Percentiles rank a stretch among this genome's conserved stretches.
phyloP scores from a whole-genome alignment of 2,329 filamentous ascomycete genomes.

The Lasiodiplodia hormozganensis region DNA sequence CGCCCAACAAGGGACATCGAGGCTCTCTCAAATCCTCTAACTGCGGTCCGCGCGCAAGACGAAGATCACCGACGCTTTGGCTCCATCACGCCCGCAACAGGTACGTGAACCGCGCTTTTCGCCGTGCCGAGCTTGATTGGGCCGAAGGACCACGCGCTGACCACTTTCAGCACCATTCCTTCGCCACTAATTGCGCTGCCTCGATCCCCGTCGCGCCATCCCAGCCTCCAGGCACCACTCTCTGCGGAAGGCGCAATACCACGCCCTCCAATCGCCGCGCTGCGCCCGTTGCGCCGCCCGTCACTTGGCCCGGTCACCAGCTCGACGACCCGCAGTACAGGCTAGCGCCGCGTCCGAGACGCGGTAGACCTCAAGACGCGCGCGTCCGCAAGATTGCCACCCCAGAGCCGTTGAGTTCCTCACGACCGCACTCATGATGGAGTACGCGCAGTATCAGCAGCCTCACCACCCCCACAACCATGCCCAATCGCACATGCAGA shows the following conservation, averaged over 20 bases:
- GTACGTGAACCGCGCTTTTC: constrained; percentile 30
- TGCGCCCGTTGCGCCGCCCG: constrained; percentile 24
- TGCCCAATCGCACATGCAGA: constrained; percentile 49
- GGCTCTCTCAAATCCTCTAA: constrained; percentile 35
- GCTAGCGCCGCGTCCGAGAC: constrained; percentile 43
- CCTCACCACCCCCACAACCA: constrained; percentile 53
- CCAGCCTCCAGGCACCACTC: constrained; percentile 33
- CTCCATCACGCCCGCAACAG: constrained; percentile 36
- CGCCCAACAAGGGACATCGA: constrained; percentile 44
- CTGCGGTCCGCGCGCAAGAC: constrained; percentile 30
- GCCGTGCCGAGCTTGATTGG: constrained; percentile 37
- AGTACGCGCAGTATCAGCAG: constrained; percentile 58
- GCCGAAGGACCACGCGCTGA: constrained; percentile 38
- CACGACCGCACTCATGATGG: constrained; percentile 46
- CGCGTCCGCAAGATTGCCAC: constrained; percentile 4
- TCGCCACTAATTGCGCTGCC: constrained; percentile 40
- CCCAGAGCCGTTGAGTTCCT: constrained; percentile 9
- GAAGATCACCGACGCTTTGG: constrained; percentile 25
- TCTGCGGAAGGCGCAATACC: constrained; percentile 9
- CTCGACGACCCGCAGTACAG: constrained; percentile 38
- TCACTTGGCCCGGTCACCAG: constrained; percentile 31
- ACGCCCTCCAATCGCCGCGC: constrained; percentile 39
- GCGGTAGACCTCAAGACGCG: constrained; percentile 35
- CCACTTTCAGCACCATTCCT: constrained; percentile 43
- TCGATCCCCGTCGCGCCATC: constrained; percentile 38